Conservation (phyloP, 257 asterid genomes). For the Mentha longifolia region DNA sequence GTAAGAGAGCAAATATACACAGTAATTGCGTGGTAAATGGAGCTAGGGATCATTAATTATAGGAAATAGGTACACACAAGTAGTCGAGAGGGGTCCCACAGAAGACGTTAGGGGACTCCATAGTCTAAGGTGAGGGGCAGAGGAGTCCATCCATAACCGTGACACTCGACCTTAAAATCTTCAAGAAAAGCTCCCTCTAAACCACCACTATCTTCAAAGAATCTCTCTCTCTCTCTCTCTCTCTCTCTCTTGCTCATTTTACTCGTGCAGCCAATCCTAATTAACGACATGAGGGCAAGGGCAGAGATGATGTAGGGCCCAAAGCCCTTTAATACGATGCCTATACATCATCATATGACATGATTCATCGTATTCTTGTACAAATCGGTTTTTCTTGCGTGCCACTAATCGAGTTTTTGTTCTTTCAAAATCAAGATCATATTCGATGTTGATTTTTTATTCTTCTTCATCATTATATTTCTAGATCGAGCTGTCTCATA, state of each 20-base stretch:
- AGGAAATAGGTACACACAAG: not conserved
- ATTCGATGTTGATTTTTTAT: slow-evolving; percentile 7
- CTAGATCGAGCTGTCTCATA: not conserved
- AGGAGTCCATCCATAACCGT: slow-evolving; percentile 48
- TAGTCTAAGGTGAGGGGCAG: slow-evolving; percentile 34
- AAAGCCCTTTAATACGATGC: too few relatives aligned
- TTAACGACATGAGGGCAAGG: slow-evolving; percentile 24
- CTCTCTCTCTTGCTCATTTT: slow-evolving; percentile 31
- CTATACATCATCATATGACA: not conserved
- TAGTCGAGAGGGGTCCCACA: slow-evolving; percentile 26
- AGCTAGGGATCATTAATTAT: too few relatives aligned
- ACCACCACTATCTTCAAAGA: slow-evolving; percentile 44
- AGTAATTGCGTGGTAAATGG: too few relatives aligned
- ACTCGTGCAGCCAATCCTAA: slow-evolving; percentile 41
- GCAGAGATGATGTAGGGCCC: slow-evolving; percentile 28
- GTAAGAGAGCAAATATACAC: too few relatives aligned
- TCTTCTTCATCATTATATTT: not conserved
- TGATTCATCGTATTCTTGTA: slow-evolving; percentile 1
- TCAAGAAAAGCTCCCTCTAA: slow-evolving; percentile 53
- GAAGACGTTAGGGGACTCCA: slow-evolving; percentile 39
- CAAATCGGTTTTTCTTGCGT: slow-evolving; percentile 9
- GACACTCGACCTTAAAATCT: slow-evolving; percentile 80
- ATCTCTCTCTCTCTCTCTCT: slow-evolving; percentile 18
- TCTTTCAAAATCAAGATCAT: not conserved
- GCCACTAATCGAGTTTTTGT: not conserved